Evolutionary conservation across 345 rosid species (phyloP).

Genomic region (Eucalyptus pauciflora): DNA sequence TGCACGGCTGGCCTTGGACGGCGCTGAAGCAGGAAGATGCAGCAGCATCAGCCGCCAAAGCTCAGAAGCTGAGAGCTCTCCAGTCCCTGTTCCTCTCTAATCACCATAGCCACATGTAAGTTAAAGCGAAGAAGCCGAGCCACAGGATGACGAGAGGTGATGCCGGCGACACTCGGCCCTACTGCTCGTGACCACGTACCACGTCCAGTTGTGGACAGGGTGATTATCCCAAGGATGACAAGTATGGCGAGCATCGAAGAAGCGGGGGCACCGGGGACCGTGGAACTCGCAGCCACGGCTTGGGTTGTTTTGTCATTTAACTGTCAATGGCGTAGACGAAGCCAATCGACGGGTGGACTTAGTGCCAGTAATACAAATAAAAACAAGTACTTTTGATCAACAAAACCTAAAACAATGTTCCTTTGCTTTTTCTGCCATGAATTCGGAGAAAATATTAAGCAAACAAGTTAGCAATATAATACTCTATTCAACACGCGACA

Average conservation of each 20-base stretch:
- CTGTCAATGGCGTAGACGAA: not conserved
- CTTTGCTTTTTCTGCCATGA: not conserved
- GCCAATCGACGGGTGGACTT: not conserved
- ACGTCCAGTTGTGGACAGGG: not conserved
- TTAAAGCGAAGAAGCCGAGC: not conserved
- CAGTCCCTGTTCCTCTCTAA: conserved; percentile 52
- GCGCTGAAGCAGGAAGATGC: conserved; percentile 36
- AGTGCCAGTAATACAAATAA: not conserved
- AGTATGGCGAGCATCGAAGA: not conserved
- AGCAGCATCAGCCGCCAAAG: conserved; percentile 59
- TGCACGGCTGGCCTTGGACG: too few relatives aligned
- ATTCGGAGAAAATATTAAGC: too few relatives aligned
- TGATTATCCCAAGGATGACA: not conserved
- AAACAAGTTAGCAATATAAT: too few relatives aligned
- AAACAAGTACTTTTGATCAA: not conserved
- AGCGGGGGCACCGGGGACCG: not conserved
- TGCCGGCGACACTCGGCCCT: not conserved
- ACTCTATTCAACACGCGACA: too few relatives aligned
- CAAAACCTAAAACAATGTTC: not conserved
- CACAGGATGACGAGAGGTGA: not conserved
- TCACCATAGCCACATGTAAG: conserved; percentile 56
- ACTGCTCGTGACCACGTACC: not conserved
- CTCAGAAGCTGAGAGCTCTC: conserved; percentile 48
- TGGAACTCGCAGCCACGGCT: not conserved
- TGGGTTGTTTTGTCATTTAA: not conserved